A percentile compares a stretch with the other conserved stretches of the same genome.
These are phyloP conservation scores for Triangularia setosa DNA, from an alignment of 2,329 filamentous ascomycete species.

Conservation along the genomic window DNA sequence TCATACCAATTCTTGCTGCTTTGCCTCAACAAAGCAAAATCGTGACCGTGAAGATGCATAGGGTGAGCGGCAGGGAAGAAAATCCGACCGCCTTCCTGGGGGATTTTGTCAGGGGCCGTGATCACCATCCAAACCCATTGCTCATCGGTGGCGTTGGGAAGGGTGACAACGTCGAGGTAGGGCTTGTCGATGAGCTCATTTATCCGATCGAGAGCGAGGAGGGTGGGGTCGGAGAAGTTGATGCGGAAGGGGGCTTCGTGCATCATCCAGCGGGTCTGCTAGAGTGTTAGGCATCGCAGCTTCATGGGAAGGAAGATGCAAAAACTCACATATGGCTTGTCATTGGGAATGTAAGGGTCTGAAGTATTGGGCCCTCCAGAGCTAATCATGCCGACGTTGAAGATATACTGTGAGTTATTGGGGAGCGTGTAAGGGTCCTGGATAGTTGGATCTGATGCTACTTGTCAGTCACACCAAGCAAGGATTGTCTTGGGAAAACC, in stretches of 20 bases:
- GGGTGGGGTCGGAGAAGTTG: conserved; percentile 14
- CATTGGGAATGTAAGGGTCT: conserved; percentile 9
- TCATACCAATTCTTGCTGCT: conserved; percentile 6
- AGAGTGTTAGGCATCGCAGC: background rate
- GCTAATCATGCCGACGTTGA: conserved; percentile 9
- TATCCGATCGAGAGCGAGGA: conserved; percentile 4
- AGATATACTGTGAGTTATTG: conserved; percentile 8
- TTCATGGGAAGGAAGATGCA: background rate
- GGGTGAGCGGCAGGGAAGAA: background rate
- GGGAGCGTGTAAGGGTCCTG: background rate
- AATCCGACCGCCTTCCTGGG: background rate
- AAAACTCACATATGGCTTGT: conserved; percentile 5
- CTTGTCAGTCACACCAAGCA: background rate
- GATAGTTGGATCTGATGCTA: background rate
- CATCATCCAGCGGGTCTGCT: conserved; percentile 12
- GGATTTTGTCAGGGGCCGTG: background rate
- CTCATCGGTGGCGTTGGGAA: background rate
- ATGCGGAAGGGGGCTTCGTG: conserved; percentile 11
- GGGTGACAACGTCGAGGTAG: conserved; percentile 6
- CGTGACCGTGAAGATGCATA: conserved; percentile 4
- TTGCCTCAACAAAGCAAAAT: conserved; percentile 8
- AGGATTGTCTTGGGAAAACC: background rate
- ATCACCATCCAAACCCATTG: background rate
- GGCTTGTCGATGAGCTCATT: background rate
- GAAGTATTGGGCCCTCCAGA: conserved; percentile 7